Evolutionary conservation across 805 yeast species (phyloP).

Genomic region (Teunomyces pallodes): DNA sequence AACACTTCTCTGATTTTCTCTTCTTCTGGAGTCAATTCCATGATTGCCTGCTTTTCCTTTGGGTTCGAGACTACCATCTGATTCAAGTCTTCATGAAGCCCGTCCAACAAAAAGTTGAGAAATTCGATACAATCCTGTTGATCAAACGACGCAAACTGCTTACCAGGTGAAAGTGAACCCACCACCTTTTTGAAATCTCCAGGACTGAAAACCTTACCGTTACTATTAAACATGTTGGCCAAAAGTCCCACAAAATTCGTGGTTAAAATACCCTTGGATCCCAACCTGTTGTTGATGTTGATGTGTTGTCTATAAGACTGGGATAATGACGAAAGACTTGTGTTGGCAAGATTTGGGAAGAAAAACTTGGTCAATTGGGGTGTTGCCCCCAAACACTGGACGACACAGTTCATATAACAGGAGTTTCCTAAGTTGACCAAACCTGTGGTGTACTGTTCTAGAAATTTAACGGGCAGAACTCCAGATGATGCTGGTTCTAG

Average conservation of each 20-base stretch:
- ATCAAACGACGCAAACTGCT: slow-evolving; percentile 60
- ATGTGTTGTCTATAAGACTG: slow-evolving; percentile 64
- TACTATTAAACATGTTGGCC: slow-evolving; percentile 49
- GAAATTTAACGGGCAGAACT: slow-evolving; percentile 3
- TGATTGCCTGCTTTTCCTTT: slow-evolving; percentile 35
- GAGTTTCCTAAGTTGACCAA: slow-evolving; percentile 82
- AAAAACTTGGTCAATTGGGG: slow-evolving; percentile 64
- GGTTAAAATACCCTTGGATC: slow-evolving; percentile 78
- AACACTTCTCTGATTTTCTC: slow-evolving; percentile 69
- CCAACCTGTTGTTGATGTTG: slow-evolving; percentile 69
- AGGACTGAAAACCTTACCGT: slow-evolving; percentile 54
- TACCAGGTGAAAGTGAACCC: slow-evolving; percentile 60
- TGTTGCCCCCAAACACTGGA: slow-evolving; percentile 83
- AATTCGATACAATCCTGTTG: slow-evolving; percentile 90
- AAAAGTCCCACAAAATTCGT: slow-evolving; percentile 62
- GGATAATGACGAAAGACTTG: slow-evolving; percentile 19
- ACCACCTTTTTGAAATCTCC: slow-evolving; percentile 60
- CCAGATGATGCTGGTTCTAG: neutral
- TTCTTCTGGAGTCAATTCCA: slow-evolving; percentile 55
- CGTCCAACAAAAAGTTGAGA: slow-evolving; percentile 68
- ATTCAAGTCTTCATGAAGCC: slow-evolving; percentile 81
- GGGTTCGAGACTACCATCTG: slow-evolving; percentile 43
- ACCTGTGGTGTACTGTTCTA: slow-evolving; percentile 56
- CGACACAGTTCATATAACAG: slow-evolving; percentile 86
- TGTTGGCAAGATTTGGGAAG: slow-evolving; percentile 26